Conservation (phyloP, 306 rosid species). For the Dicorynia guianensis region DNA sequence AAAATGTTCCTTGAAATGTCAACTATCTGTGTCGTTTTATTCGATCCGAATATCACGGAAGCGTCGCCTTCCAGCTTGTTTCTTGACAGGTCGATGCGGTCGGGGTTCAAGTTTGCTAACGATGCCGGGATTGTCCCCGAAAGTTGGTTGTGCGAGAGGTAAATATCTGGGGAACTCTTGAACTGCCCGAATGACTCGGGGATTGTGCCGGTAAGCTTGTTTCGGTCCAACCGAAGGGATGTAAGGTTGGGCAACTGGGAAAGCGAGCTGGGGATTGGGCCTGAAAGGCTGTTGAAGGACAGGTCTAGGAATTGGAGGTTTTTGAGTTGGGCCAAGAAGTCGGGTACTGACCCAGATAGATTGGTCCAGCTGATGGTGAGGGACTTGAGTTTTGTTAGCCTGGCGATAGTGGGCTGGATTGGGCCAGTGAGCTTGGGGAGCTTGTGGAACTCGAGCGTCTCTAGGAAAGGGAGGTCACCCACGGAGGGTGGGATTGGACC, state of each 20-base stretch:
- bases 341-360: constrained; percentile 66
- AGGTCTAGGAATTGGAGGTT: constrained; percentile 57
- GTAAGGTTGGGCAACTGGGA: constrained; percentile 45
- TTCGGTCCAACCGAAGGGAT: constrained; percentile 55
- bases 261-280: constrained; percentile 70
- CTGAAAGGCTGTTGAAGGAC: constrained; percentile 61
- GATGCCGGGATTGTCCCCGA: constrained; percentile 62
- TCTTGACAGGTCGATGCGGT: constrained; percentile 54
- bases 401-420: constrained; percentile 65
- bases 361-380: constrained; percentile 60
- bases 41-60: constrained; percentile 56
- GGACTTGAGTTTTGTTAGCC: constrained; percentile 56
- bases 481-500: constrained; percentile 68
- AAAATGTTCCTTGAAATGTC: constrained; percentile 71
- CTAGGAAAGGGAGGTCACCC: constrained; percentile 71
- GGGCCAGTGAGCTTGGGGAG: constrained; percentile 66
- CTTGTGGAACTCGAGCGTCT: constrained; percentile 61
- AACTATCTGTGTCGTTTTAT: constrained; percentile 47
- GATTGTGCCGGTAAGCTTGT: constrained; percentile 54
- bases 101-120: constrained; percentile 42
- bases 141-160: constrained; percentile 61
- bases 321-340: constrained; percentile 61
- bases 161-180: constrained; percentile 34
- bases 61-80: constrained; percentile 83
- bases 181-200: constrained; percentile 56